Conservation (phyloP, 176 grass and related monocot species). For the Eleusine coracana region DNA sequence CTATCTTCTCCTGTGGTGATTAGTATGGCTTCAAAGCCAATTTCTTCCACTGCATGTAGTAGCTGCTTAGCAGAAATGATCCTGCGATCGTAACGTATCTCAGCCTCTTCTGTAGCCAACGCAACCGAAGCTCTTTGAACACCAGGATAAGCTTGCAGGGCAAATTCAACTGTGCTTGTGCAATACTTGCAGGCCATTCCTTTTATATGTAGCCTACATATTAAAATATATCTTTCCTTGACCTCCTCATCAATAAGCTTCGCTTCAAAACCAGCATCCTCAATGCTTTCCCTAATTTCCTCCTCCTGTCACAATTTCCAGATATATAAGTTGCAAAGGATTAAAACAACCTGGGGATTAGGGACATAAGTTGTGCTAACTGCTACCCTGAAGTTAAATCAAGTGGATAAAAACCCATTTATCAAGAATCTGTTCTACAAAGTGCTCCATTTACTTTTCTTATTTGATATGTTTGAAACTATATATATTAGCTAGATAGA, state of each 20-base stretch:
- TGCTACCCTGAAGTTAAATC: not conserved
- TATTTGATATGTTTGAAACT: not conserved
- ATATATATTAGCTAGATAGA: too few species aligned
- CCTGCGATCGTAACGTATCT: slow-evolving; percentile 71
- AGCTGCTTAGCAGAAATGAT: slow-evolving; percentile 58
- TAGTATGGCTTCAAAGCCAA: slow-evolving; percentile 77
- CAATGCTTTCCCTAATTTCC: too few species aligned
- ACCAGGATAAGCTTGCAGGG: slow-evolving; percentile 66
- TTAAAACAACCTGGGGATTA: not conserved
- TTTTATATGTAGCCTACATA: slow-evolving; percentile 87
- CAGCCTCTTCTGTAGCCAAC: slow-evolving; percentile 91
- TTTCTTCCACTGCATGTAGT: slow-evolving; percentile 63
- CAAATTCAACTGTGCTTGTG: slow-evolving; percentile 67
- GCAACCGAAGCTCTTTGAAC: slow-evolving; percentile 82
- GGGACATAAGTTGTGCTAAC: not conserved
- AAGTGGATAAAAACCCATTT: slow-evolving; percentile 1
- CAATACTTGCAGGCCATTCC: slow-evolving; percentile 95
- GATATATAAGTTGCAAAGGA: slow-evolving; percentile 17
- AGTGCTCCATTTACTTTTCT: not conserved
- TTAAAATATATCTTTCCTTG: not conserved
- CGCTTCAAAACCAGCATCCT: too few species aligned
- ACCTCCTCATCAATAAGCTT: too few species aligned
- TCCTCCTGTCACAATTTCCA: slow-evolving; percentile 20
- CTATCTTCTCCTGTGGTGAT: slow-evolving; percentile 83
- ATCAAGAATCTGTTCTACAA: not conserved